Base-by-base conservation (phyloP, 202 grass and related monocot genomes). In the Eragrostis tef region DNA sequence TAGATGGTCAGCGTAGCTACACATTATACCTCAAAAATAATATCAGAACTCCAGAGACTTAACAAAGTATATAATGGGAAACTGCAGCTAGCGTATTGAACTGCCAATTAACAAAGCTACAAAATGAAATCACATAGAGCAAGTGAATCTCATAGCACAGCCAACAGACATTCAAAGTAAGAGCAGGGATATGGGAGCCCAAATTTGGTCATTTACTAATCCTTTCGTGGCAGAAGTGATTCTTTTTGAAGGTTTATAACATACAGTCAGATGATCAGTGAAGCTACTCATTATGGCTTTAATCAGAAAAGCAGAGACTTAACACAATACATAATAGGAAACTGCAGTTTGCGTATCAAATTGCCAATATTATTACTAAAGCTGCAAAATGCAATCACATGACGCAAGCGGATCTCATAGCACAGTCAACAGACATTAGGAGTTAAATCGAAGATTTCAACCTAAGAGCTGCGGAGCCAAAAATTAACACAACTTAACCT, bases 401-500 rank as follows among this genome's bases (percentile, higher is more conserved):
- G 75, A 26, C 45, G 11, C 6, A 0, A 56, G 3, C 8, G 10
- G 22, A 72, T 17, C 31, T 65, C 47, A 85, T 1, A 64, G 47
- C 9, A 29, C 41, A 22, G 17, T n/a, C 13, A 16, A 10, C 11
- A 74, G 9, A 31, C 4, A 34, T 19, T 67, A 24, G 34, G 11
- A 67, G 5, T 64, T 19, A 21, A 75, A 12, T 26, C n/a, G 9
- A 34, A 9, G 2, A 14, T 25, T 56, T 26, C 0, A 54, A 58
- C 34, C 2, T 1, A 80, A 12, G 14, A 6, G 12, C 12, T 0
- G 1, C 9, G 8, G 3, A 65, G 2, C 14, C 19, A 6, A 16
- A 34, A 74, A 51, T 36, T 52, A 67, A 67, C 17, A 52, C 21
- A 13, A 16, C n/a, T 53, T 52, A 79, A 43, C 77, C 29, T 56